Evolutionary conservation across 768 basidiomycete species (phyloP), one percentile per base, ranked within the genome.

Genomic region (Mycena galopus): DNA sequence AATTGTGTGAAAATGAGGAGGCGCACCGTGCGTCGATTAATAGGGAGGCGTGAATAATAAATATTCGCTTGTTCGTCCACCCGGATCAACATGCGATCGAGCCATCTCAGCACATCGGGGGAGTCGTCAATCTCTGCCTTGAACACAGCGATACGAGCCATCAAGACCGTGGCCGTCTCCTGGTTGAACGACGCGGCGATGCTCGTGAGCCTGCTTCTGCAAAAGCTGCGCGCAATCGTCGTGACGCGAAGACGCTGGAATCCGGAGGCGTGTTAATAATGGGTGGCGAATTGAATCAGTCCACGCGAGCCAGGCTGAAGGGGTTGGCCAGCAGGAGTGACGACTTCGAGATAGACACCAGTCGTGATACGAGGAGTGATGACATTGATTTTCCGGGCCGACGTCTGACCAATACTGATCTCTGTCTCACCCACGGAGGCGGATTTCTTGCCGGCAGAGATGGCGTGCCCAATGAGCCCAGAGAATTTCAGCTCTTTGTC

Each of bases 101-200:
- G 84, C 98, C 98, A 99, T 72, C 98, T 85, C 63, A 99, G 85
- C 35, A 99, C 97, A 80, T 99, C 98, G 0, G 98, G 96, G 5
- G 93, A 93, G 81, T 99, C 97, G 78, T 99, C 98, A 73, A 99
- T 96, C 84, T 99, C 98, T 29, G 98, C 97, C 83, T 99, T 99
- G 90, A 98, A 99, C 10, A 99, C 96, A 0, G 98, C 97, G 81
- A 99, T 99, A 74, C 98, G 91, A 14, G 98, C 95, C 97, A 99
- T 99, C 77, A 99, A 85, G 10, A 99, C 97, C 0, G 98, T 97
- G 2, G 97, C 93, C 0, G 97, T 95, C 85, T 99, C 98, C 80
- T 99, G 98, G 83, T 99, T 97, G 80, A 99, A 99, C 11, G 95
- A 95, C 3, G 92, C 92, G 1, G 96, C 95, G 73, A 99, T 96